A percentile compares a stretch with the other conserved stretches of the same genome.
These are phyloP conservation scores for Sporothrix mexicana DNA, from an alignment of 2,329 filamentous ascomycete species.

Conservation along the genomic window DNA sequence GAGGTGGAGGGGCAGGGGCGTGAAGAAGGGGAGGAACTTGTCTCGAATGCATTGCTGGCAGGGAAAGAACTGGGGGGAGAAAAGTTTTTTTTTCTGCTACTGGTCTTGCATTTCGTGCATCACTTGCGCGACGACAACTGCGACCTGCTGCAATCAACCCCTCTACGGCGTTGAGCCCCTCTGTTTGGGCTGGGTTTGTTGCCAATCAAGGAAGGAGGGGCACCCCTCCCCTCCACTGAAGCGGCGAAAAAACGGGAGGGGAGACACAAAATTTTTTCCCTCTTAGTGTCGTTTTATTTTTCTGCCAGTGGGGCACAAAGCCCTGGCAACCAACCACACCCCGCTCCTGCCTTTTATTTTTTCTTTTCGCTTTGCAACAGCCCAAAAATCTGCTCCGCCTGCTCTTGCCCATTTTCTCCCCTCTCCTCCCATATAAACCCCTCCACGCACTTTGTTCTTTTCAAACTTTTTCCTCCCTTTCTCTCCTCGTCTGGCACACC, in stretches of 20 bases:
- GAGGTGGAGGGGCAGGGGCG: neutral
- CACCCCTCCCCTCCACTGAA: conserved; percentile 21
- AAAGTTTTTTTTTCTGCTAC: neutral
- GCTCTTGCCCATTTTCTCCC: conserved; percentile 16
- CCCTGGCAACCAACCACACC: conserved; percentile 40
- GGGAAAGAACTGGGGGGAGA: conserved; percentile 13
- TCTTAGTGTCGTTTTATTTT: conserved; percentile 36
- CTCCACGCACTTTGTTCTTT: conserved; percentile 38
- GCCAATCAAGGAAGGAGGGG: conserved; percentile 36
- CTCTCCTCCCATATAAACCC: conserved; percentile 38
- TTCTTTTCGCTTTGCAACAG: conserved; percentile 27
- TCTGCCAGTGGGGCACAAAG: conserved; percentile 37
- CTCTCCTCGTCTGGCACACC: conserved; percentile 48
- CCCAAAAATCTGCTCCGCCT: conserved; percentile 29
- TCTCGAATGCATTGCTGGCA: neutral
- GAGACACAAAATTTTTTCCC: conserved; percentile 33
- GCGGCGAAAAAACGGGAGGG: conserved; percentile 26
- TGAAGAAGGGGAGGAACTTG: neutral
- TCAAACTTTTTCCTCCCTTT: conserved; percentile 39
- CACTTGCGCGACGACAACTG: conserved; percentile 15
- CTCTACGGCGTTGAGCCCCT: neutral
- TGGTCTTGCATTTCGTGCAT: neutral
- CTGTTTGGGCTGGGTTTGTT: conserved; percentile 22
- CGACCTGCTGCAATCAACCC: conserved; percentile 14
- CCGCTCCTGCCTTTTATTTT: conserved; percentile 29